These are phyloP conservation scores for Phytophthora citrophthora DNA, from an alignment of 352 stramenopile genomes.

Conservation along the genomic window DNA sequence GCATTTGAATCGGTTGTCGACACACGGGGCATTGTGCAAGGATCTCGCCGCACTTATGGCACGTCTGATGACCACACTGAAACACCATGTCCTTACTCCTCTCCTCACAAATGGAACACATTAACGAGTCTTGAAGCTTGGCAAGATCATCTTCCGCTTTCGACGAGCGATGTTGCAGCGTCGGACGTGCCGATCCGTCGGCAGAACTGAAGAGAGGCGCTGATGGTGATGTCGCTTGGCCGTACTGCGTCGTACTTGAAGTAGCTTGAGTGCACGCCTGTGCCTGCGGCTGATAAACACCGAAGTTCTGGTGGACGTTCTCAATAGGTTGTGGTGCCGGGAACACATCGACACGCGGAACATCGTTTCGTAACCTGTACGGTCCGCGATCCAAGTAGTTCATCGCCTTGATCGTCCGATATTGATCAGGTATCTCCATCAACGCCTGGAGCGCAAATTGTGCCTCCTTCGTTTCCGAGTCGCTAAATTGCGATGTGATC, in stretches of 20 bases:
- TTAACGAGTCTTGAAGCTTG: conserved; percentile 64
- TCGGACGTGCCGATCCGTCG: conserved; percentile 20
- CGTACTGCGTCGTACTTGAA: conserved; percentile 22
- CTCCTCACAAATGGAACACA: conserved; percentile 83
- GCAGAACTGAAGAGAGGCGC: conserved; percentile 27
- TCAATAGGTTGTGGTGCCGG: conserved; percentile 47
- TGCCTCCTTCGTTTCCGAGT: conserved; percentile 55
- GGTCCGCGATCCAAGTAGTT: conserved; percentile 57
- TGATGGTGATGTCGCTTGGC: conserved; percentile 33
- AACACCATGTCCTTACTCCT: conserved; percentile 82
- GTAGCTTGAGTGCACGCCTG: conserved; percentile 6
- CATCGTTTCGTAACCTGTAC: conserved; percentile 54
- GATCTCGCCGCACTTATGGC: conserved; percentile 53
- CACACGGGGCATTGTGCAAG: conserved; percentile 76
- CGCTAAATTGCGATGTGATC: conserved; percentile 52
- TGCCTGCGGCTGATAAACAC: conserved; percentile 36
- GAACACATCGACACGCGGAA: conserved; percentile 75
- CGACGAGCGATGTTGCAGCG: conserved; percentile 48
- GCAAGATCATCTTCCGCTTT: conserved; percentile 63
- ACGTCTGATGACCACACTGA: conserved; percentile 88
- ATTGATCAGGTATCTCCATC: conserved; percentile 89
- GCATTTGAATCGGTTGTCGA: conserved; percentile 72
- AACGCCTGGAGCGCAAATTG: conserved; percentile 86
- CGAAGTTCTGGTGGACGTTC: conserved; percentile 33
- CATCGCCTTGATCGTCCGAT: conserved; percentile 78